These are phyloP conservation scores for Capillidium heterosporum DNA, from an alignment of 371 early-diverging fungal genomes.

Conservation along the genomic window DNA sequence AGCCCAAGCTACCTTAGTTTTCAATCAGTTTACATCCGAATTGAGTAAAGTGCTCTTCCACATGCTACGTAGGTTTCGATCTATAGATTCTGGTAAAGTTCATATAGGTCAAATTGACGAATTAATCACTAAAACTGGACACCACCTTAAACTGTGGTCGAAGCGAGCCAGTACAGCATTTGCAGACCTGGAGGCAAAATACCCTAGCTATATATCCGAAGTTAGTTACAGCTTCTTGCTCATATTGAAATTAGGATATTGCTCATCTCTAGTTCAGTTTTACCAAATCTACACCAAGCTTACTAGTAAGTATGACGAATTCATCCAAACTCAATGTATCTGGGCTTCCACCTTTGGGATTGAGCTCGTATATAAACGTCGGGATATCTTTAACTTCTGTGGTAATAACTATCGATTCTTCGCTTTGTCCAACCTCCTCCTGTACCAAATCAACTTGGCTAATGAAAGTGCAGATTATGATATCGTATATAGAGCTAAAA, in stretches of 20 bases:
- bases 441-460: not conserved
- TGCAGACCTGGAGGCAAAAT: not conserved
- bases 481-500: too few species aligned
- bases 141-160: slow-evolving; percentile 1
- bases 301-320: not conserved
- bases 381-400: not conserved
- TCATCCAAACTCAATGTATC: not conserved
- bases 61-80: slow-evolving; percentile 1
- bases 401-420: not conserved
- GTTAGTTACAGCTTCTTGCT: not conserved
- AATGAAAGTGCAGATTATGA: too few species aligned
- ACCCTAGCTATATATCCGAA: not conserved
- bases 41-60: not conserved
- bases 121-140: not conserved
- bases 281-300: not conserved
- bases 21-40: not conserved
- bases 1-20: not conserved
- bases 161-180: not conserved
- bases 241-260: not conserved
- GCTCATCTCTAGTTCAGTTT: not conserved
- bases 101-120: not conserved
- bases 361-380: not conserved
- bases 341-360: not conserved
- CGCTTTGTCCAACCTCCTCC: not conserved
- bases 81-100: not conserved